Percentiles rank a stretch among this genome's conserved stretches.
Conservation (phyloP, 345 rosid species). For the Populus tremula region DNA sequence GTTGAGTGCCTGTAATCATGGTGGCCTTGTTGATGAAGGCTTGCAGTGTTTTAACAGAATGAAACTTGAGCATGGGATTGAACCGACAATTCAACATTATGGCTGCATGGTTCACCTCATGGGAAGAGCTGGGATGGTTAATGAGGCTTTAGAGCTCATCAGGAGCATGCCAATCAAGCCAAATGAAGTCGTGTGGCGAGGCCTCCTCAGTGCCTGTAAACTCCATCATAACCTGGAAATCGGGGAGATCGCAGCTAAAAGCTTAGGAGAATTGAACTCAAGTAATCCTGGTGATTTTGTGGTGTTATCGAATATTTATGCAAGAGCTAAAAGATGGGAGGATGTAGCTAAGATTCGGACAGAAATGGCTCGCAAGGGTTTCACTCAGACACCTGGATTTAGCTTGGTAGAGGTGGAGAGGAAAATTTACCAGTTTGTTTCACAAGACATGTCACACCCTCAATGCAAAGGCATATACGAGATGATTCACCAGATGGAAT, state of each 20-base stretch:
- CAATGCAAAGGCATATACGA: slow-evolving; percentile 38
- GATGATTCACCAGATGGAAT: slow-evolving; percentile 83
- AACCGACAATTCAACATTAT: slow-evolving; percentile 61
- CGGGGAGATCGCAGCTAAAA: slow-evolving; percentile 50
- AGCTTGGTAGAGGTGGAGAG: slow-evolving; percentile 55
- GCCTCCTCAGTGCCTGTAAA: slow-evolving; percentile 66
- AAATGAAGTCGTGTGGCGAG: slow-evolving; percentile 72
- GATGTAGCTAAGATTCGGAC: slow-evolving; percentile 45
- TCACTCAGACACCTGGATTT: slow-evolving; percentile 53
- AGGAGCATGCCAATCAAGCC: slow-evolving; percentile 49
- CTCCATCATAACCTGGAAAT: slow-evolving; percentile 48
- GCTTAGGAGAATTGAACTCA: slow-evolving; percentile 35
- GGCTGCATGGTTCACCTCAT: slow-evolving; percentile 71
- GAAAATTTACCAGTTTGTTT: slow-evolving; percentile 50
- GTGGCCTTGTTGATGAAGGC: slow-evolving; percentile 39
- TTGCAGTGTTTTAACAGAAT: slow-evolving; percentile 29
- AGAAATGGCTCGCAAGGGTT: slow-evolving; percentile 38
- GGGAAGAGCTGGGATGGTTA: slow-evolving; percentile 57
- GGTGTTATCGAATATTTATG: slow-evolving; percentile 52
- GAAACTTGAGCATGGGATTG: slow-evolving; percentile 43
- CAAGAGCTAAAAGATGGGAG: slow-evolving; percentile 55
- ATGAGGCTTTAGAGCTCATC: slow-evolving; percentile 57
- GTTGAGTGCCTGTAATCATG: slow-evolving; percentile 40
- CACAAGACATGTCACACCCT: slow-evolving; percentile 54
- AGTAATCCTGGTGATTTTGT: slow-evolving; percentile 56